These are phyloP conservation scores for Mytilinidion resinicola DNA, from an alignment of 495 filamentous ascomycete genomes.

Conservation along the genomic window DNA sequence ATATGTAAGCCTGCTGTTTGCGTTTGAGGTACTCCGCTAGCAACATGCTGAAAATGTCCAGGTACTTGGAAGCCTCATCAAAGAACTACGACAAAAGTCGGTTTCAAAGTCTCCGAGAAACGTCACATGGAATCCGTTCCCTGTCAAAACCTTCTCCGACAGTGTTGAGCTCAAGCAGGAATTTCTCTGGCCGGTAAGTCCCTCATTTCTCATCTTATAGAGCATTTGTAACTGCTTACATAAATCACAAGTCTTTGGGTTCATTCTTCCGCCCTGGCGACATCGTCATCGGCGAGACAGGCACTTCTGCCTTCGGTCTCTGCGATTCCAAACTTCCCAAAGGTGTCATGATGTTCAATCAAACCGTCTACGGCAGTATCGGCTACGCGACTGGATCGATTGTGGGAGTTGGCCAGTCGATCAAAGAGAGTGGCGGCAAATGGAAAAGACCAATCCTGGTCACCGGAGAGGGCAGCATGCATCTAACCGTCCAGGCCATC, in stretches of 20 bases:
- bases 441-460: constrained; percentile 35
- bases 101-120: constrained; percentile 12
- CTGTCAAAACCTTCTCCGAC: constrained; percentile 1
- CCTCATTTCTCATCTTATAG: too few relatives aligned
- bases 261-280: constrained; percentile 41
- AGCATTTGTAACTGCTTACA: neutral
- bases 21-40: too few relatives aligned
- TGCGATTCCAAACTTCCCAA: constrained; percentile 29
- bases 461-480: constrained; percentile 40
- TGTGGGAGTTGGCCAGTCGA: constrained; percentile 37
- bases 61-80: constrained; percentile 25
- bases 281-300: constrained; percentile 45
- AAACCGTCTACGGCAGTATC: constrained; percentile 40
- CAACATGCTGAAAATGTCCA: too few relatives aligned
- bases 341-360: constrained; percentile 30
- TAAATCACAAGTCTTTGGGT: neutral
- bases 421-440: constrained; percentile 53
- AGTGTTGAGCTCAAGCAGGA: constrained; percentile 31
- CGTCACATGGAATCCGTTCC: constrained; percentile 29
- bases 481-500: constrained; percentile 41
- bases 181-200: constrained; percentile 33
- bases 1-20: constrained; percentile 19
- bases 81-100: constrained; percentile 18
- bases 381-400: constrained; percentile 38
- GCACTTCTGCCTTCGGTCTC: constrained; percentile 38